Evolutionary conservation across 2,329 filamentous ascomycete genomes (phyloP), one percentile per base, ranked within the genome.

Genomic region (Exophiala sideris): DNA sequence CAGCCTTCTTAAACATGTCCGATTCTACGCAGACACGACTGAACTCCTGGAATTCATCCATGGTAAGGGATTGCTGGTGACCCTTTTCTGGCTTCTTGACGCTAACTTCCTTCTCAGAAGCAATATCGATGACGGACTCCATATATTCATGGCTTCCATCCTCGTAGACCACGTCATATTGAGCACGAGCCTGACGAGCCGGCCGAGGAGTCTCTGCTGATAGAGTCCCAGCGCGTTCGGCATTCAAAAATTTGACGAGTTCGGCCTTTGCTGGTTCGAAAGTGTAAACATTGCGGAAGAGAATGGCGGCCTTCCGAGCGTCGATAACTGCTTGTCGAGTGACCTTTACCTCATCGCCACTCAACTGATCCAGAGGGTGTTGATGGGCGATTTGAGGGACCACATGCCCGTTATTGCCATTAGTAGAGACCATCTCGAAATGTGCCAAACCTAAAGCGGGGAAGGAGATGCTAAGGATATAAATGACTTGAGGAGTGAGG

Each of bases 291-390:
- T 77, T 75, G 1, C 77, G 72, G 59, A 80, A 80, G 45, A 75
- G 61, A 11, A 74, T 62, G 3, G 61, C 62, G 44, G 67, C 63
- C 45, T 67, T 65, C 39, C 73, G 69, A 2, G 65, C 60, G 14
- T 73, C 70, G 24, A 76, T 70, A 54, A 83, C 72, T 34, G 80
- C 69, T 57, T 77, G 76, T 40, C 74, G 71, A 21, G 80, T 76
- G 18, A 71, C 66, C 50, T 71, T 70, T 29, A 82, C 80, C 67
- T 85, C 82, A 32, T 80, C 73, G 64, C 78, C 68, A 50, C 72
- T 78, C 54, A 85, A 75, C 62, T 75, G 79, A 63, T 80, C 79
- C 70, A 83, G 71, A n/a, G 80, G 80, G 59, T 80, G 78, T 32
- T 68, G 70, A 32, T 50, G 38, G 3, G 32, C 32, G 44, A 34